Evolutionary conservation across 2,329 filamentous ascomycete species (phyloP).

Genomic region (Diaporthe amygdali): DNA sequence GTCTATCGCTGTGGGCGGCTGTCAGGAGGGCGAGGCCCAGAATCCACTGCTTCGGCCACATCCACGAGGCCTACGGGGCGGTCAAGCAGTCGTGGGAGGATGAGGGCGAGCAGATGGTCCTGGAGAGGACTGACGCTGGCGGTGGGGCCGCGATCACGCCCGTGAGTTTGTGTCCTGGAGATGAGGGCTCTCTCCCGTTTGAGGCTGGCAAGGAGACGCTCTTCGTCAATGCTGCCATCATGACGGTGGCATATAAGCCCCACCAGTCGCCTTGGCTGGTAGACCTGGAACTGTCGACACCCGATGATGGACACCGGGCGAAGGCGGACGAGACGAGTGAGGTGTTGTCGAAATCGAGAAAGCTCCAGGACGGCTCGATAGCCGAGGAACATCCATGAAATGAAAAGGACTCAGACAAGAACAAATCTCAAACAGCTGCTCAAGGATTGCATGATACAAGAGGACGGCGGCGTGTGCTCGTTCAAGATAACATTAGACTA

Average conservation of each 20-base stretch:
- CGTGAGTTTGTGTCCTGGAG: conserved; percentile 46
- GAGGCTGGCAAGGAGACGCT: conserved; percentile 53
- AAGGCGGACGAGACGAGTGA: conserved; percentile 17
- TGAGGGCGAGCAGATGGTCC: neutral
- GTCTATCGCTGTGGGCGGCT: conserved; percentile 2
- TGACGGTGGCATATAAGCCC: conserved; percentile 46
- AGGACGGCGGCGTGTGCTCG: neutral
- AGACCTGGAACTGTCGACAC: conserved; percentile 47
- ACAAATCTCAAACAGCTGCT: neutral
- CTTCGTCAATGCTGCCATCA: conserved; percentile 65
- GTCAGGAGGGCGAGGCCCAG: conserved; percentile 15
- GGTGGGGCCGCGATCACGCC: neutral
- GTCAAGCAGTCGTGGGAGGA: conserved; percentile 11
- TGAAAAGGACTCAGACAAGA: no score
- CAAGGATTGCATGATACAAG: neutral
- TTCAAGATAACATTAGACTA: conserved; percentile 7
- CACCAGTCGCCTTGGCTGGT: conserved; percentile 59
- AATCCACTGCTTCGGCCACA: conserved; percentile 24
- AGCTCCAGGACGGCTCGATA: neutral
- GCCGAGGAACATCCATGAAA: neutral
- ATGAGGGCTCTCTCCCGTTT: conserved; percentile 33
- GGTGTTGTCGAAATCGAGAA: neutral
- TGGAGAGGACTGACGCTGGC: neutral
- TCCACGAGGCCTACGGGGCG: conserved; percentile 16
- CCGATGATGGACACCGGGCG: conserved; percentile 13